phyloP scores from a whole-genome alignment of 495 filamentous ascomycete species.

The Podospora pseudopauciseta region DNA sequence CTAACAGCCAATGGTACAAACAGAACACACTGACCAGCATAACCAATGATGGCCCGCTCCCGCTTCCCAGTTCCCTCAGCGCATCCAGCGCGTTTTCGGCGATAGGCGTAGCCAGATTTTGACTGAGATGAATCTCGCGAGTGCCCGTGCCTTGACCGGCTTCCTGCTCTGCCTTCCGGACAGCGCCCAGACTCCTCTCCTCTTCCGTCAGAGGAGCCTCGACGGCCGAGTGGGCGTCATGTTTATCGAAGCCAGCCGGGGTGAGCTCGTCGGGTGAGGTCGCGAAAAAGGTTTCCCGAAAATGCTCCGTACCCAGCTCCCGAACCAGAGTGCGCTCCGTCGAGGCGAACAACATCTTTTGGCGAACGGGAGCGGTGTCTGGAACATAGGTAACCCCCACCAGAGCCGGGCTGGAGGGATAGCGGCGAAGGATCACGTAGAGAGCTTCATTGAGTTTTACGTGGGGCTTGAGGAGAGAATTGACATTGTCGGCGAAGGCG shows the following conservation, averaged over 20 bases:
- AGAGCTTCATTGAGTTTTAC: slow-evolving; percentile 71
- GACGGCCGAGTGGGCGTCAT: slow-evolving; percentile 64
- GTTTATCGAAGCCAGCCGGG: slow-evolving; percentile 67
- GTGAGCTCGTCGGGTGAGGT: slow-evolving; percentile 71
- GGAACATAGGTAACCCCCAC: slow-evolving; percentile 88
- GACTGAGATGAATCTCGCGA: slow-evolving; percentile 56
- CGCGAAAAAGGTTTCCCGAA: slow-evolving; percentile 71
- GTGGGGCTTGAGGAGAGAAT: slow-evolving; percentile 50
- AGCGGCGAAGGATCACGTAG: slow-evolving; percentile 79
- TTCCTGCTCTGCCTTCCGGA: slow-evolving; percentile 76
- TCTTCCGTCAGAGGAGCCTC: slow-evolving; percentile 82
- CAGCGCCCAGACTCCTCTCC: slow-evolving; percentile 72
- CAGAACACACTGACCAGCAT: slow-evolving; percentile 64
- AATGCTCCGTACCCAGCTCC: slow-evolving; percentile 86
- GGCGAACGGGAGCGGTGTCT: slow-evolving; percentile 80
- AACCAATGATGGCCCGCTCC: slow-evolving; percentile 58
- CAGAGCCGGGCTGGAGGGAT: slow-evolving; percentile 52
- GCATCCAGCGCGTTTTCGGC: slow-evolving; percentile 64
- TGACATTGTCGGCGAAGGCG: slow-evolving; percentile 63
- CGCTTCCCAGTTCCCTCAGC: slow-evolving; percentile 52
- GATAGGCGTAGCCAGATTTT: slow-evolving; percentile 62
- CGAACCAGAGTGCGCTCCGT: slow-evolving; percentile 79
- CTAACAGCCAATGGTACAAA: not conserved
- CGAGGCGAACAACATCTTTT: slow-evolving; percentile 93
- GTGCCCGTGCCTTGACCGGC: slow-evolving; percentile 66